Conservation (phyloP, 805 yeast species). For the Jamesozyma hellenica region DNA sequence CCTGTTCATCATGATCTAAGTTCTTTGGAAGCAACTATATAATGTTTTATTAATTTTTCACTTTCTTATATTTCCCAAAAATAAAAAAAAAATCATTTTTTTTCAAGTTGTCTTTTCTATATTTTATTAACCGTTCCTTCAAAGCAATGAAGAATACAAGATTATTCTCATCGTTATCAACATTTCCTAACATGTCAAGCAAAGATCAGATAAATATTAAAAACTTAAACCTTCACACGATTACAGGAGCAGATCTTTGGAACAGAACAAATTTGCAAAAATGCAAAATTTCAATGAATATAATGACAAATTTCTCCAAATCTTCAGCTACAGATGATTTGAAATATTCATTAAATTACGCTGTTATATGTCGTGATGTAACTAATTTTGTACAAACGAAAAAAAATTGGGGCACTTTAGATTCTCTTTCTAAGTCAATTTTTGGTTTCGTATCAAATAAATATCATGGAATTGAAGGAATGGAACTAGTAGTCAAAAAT, state of each 20-base stretch:
- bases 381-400: slow-evolving; percentile 37
- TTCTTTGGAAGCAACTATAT: no score
- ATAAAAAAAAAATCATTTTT: no score
- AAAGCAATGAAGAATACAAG: slow-evolving; percentile 1
- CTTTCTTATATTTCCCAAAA: no score
- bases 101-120: not conserved
- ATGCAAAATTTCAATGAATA: slow-evolving; percentile 45
- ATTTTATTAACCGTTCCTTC: not conserved
- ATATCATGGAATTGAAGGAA: slow-evolving; percentile 16
- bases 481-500: slow-evolving; percentile 15
- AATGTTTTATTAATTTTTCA: no score
- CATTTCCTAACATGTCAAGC: slow-evolving; percentile 1
- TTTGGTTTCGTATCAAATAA: slow-evolving; percentile 35
- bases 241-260: slow-evolving; percentile 72
- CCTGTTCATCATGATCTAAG: no score
- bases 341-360: slow-evolving; percentile 77
- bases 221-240: slow-evolving; percentile 50
- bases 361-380: slow-evolving; percentile 65
- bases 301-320: slow-evolving; percentile 55
- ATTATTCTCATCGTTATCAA: not conserved
- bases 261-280: slow-evolving; percentile 57
- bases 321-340: slow-evolving; percentile 81
- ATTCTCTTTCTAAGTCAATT: slow-evolving; percentile 38
- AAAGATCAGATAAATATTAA: slow-evolving; percentile 35
- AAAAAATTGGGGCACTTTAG: slow-evolving; percentile 28